Base-by-base conservation (phyloP, 2,329 filamentous ascomycete species). In the Cladosporium sp. region DNA sequence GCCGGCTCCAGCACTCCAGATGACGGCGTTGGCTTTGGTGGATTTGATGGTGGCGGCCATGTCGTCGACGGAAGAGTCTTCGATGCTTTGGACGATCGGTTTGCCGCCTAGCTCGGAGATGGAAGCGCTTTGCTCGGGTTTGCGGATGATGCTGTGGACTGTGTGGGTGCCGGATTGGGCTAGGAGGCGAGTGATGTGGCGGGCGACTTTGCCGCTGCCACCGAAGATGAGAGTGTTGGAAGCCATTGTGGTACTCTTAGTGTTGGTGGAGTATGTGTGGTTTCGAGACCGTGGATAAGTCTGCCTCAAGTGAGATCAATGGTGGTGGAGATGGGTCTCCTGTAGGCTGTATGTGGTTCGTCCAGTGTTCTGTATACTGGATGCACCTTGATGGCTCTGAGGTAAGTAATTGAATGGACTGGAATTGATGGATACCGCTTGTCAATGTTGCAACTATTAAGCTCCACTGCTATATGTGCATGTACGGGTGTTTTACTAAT, bases 31-130 rank as follows among this genome's bases (percentile, higher is more conserved):
- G 74, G 76, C 73, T 14, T 68, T 63, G 17, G 64, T 65, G 22
- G 67, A 61, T 30, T 67, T 63, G 60, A 80, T 75, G 15, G 71
- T 74, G 7, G 65, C 60, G 28, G 71, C 66, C 17, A 80, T 66
- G 60, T 76, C 73, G 15, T 68, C 65, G 34, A 76, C 71, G 25
- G 67, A 70, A 25, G 71, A 66, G 38, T 70, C 66, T 64, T 79
- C 75, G 52, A 80, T 71, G 61, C 72, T 74, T 60, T 78, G 75
- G 12, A 79, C 64, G 58, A 79, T 73, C 36, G 77, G 76, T 11
- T 69, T 70, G 38, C 73, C 76, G 55, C 77, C 77, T 28, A 79
- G 70, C 34, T 68, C 64, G 50, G 71, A 59, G 52, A 80, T 70
- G n/a, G 67, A 66, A 38, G 69, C 45, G 28, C 63, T 59, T 63